A percentile compares a stretch with the other conserved stretches of the same genome.
Evolutionary conservation across 352 stramenopile species (phyloP).

Genomic region (Thraustochytrium striatum): DNA sequence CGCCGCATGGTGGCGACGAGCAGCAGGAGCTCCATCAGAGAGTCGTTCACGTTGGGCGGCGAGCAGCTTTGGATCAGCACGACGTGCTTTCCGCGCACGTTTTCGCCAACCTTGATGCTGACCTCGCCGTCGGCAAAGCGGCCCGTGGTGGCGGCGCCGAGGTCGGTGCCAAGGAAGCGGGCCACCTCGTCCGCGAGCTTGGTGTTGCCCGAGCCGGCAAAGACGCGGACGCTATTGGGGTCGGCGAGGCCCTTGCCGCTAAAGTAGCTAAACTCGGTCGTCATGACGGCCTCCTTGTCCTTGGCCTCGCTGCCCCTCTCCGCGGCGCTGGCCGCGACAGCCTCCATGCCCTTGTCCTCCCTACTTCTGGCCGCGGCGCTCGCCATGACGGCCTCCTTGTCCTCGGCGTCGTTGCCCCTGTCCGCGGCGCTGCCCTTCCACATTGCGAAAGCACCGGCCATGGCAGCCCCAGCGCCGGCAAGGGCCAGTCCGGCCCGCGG

Average conservation of each 20-base stretch:
- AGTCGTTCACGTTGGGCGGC: slow-evolving; percentile 75
- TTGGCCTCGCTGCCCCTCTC: neutral
- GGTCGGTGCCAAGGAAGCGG: slow-evolving; percentile 90
- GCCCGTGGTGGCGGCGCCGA: slow-evolving; percentile 62
- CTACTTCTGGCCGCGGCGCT: no score
- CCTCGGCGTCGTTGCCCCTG: neutral
- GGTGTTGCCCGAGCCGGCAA: slow-evolving; percentile 96
- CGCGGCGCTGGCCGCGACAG: no score
- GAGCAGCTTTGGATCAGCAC: slow-evolving; percentile 55
- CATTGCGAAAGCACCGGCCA: no score
- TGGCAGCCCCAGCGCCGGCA: no score
- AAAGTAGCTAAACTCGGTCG: slow-evolving; percentile 42
- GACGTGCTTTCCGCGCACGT: slow-evolving; percentile 71
- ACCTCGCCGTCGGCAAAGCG: slow-evolving; percentile 96
- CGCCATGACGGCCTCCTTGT: slow-evolving; percentile 7
- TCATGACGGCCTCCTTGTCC: slow-evolving; percentile 12
- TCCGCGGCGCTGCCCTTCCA: no score
- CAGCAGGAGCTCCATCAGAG: slow-evolving; percentile 87
- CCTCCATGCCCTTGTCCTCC: no score
- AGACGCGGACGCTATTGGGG: slow-evolving; percentile 65
- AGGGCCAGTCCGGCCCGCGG: no score
- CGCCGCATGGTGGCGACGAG: slow-evolving; percentile 87
- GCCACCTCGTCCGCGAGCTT: slow-evolving; percentile 92
- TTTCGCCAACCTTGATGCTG: slow-evolving; percentile 98
- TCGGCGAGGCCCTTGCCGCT: slow-evolving; percentile 9